Evolutionary conservation across 805 yeast genomes (phyloP).

Genomic region (Saccharomyces mikatae): DNA sequence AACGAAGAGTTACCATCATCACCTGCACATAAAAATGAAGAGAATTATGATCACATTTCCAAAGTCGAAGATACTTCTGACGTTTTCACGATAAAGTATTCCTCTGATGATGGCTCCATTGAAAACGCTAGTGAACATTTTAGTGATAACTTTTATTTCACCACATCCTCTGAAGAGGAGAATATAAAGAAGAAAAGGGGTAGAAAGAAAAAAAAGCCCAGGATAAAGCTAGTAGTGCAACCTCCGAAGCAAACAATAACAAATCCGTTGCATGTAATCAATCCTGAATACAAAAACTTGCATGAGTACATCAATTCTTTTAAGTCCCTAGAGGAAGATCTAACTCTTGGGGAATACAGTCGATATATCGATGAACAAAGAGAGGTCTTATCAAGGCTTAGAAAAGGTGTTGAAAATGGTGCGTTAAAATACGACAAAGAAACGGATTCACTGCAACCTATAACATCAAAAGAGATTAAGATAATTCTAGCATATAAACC

Average conservation of each 20-base stretch:
- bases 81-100: not conserved
- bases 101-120: not conserved
- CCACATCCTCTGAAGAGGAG: slow-evolving; percentile 29
- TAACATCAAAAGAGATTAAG: slow-evolving; percentile 37
- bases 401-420: slow-evolving; percentile 39
- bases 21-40: not conserved
- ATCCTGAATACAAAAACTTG: slow-evolving; percentile 38
- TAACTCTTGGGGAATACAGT: slow-evolving; percentile 52
- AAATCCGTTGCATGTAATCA: slow-evolving; percentile 50
- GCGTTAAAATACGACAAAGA: slow-evolving; percentile 39
- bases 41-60: not conserved
- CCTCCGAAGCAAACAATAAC: slow-evolving; percentile 44
- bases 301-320: slow-evolving; percentile 46
- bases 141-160: slow-evolving; percentile 21
- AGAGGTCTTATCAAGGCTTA: slow-evolving; percentile 36
- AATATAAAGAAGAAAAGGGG: slow-evolving; percentile 9
- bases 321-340: slow-evolving; percentile 53
- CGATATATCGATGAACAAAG: slow-evolving; percentile 48
- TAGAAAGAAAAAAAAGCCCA: slow-evolving; percentile 17
- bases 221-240: slow-evolving; percentile 28
- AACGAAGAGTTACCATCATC: not conserved
- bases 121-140: slow-evolving; percentile 4
- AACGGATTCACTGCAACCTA: slow-evolving; percentile 33
- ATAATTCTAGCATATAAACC: slow-evolving; percentile 33
- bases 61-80: not conserved